Base-by-base conservation (phyloP, 2,329 filamentous ascomycete species). In the Ophiocordyceps australis region DNA sequence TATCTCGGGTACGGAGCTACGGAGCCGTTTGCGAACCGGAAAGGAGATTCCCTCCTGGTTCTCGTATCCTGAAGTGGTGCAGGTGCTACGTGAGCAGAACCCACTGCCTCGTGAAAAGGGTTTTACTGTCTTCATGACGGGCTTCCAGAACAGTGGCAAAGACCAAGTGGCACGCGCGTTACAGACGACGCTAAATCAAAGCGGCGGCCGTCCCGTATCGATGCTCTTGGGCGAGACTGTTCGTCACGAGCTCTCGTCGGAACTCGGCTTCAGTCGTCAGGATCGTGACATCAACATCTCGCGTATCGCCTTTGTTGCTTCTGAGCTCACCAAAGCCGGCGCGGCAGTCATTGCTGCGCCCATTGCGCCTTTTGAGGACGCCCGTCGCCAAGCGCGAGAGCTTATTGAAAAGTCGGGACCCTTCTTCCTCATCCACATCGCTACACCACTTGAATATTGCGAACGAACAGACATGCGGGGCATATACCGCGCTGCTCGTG, bases 11-110 rank as follows among this genome's bases (percentile, higher is more conserved):
- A 83, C 77, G 33, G 89, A 98, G 63, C 80, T 98, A 45, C 85
- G 89, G 46, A 71, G 78, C 46, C 80, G 89, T 42, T 74, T 98
- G 36, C 75, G 78, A 45, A 91, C 78, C 32, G 89, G 89, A 40
- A 80, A 80, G 42, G 82, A 92, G 41, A 98, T 98, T 42, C 89
- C 89, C 40, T 83, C 91, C 56, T 98, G 89, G 89, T 98, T 98
- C 69, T 95, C 89, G 17, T 98, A 98, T 65, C 86, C 89, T 34
- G 89, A 98, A 62, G 89, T 98, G 40, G 89, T 98, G 57, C 75
- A 74, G 54, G 89, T 95, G 25, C 76, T 98, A 34, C 76, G 89
- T 44, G 85, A 98, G 62, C 92, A 86, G 40, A 89, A 95, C 63
- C 89, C 86, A 25, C 73, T 91, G 26, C 79, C 89, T 38, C 74